phyloP scores from a whole-genome alignment of 2,329 filamentous ascomycete species.

The Penicillium aurantiogriseum region DNA sequence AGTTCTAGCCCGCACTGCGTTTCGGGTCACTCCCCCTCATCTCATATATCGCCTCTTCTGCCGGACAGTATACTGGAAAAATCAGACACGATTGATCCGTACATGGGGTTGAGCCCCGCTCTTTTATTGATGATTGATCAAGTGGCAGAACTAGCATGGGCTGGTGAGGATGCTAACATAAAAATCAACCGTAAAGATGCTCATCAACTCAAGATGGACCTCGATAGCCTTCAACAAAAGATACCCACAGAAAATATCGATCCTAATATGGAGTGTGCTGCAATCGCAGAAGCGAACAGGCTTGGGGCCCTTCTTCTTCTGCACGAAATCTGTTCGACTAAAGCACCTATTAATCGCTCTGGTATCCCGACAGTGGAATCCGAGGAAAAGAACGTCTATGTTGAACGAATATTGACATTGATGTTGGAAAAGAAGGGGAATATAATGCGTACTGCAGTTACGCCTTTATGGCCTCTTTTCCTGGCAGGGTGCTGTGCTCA shows the following conservation, averaged over 20 bases:
- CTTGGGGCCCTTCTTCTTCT: slow-evolving; percentile 24
- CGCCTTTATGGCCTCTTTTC: slow-evolving; percentile 31
- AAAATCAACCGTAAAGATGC: background rate
- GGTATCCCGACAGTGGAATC: background rate
- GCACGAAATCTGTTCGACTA: slow-evolving; percentile 18
- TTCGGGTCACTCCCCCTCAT: slow-evolving; percentile 12
- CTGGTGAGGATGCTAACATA: background rate
- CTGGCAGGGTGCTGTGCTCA: slow-evolving; percentile 27
- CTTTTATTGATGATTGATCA: slow-evolving; percentile 27
- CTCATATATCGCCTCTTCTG: slow-evolving; percentile 6
- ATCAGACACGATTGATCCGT: slow-evolving; percentile 25
- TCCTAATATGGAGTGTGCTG: slow-evolving; percentile 15
- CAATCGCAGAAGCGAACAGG: slow-evolving; percentile 27
- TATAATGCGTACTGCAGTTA: slow-evolving; percentile 25
- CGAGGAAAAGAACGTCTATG: slow-evolving; percentile 6
- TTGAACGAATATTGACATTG: slow-evolving; percentile 18
- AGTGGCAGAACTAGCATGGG: slow-evolving; percentile 23
- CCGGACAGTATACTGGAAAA: slow-evolving; percentile 14
- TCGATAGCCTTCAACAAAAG: slow-evolving; percentile 17
- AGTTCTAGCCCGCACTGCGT: slow-evolving; percentile 29
- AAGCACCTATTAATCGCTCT: background rate
- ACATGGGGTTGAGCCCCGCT: slow-evolving; percentile 27
- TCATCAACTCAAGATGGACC: background rate
- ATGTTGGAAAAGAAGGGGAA: slow-evolving; percentile 17
- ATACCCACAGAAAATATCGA: slow-evolving; percentile 8